phyloP scores from a whole-genome alignment of 75 land plant genomes.

The Larix kaempferi region DNA sequence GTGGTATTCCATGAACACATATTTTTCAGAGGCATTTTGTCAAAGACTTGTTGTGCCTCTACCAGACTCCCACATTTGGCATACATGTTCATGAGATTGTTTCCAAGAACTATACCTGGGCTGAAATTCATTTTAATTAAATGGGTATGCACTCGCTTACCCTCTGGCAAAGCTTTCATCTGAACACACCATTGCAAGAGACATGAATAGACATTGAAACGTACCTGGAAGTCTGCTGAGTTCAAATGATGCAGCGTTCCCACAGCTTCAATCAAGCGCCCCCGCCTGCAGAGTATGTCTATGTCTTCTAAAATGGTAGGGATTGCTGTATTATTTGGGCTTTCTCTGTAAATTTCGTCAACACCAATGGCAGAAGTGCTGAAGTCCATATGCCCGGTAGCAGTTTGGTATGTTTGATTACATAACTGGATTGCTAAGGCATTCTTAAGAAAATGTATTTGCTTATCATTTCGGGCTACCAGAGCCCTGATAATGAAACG shows the following conservation, averaged over 20 bases:
- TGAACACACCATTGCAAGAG: conserved; percentile 2
- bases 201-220: background rate
- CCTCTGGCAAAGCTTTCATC: conserved; percentile 7
- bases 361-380: background rate
- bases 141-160: conserved; percentile 11
- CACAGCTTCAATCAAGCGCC: background rate
- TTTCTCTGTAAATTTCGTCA: background rate
- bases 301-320: background rate
- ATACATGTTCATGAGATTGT: conserved; percentile 21
- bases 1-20: conserved; percentile 11
- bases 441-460: background rate
- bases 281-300: background rate
- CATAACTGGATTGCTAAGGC: background rate
- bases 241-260: background rate
- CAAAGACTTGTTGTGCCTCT: conserved; percentile 13
- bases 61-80: conserved; percentile 14
- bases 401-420: background rate
- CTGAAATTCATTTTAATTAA: background rate
- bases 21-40: conserved; percentile 9
- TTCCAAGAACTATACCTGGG: conserved; percentile 12
- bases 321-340: background rate
- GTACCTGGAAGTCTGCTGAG: background rate
- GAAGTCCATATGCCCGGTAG: background rate
- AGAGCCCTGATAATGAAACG: too few species aligned
- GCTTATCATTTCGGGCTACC: too few species aligned